Evolutionary conservation across 345 rosid species (phyloP).

Genomic region (Hypericum androsaemum): DNA sequence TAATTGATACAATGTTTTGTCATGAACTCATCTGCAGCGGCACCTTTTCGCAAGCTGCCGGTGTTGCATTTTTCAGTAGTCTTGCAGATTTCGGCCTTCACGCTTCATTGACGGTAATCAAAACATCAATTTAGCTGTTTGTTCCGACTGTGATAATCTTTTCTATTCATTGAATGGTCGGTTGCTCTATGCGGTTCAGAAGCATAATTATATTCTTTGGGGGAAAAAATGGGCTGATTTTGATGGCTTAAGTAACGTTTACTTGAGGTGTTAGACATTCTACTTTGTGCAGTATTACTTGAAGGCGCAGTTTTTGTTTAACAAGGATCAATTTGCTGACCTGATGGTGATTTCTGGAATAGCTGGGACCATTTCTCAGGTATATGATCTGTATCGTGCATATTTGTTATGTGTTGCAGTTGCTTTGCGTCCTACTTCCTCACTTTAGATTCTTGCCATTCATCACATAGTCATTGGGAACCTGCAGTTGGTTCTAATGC

Average conservation of each 20-base stretch:
- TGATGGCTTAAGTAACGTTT: too few relatives aligned
- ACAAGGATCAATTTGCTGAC: conserved; percentile 84
- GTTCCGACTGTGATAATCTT: too few relatives aligned
- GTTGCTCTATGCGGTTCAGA: too few relatives aligned
- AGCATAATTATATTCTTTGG: too few relatives aligned
- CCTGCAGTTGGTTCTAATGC: conserved; percentile 71
- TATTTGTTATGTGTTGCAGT: background rate
- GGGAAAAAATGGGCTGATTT: too few relatives aligned
- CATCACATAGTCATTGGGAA: conserved; percentile 6
- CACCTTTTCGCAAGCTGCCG: conserved; percentile 65
- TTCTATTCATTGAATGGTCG: too few relatives aligned
- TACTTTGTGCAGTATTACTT: conserved; percentile 53
- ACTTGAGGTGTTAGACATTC: conserved; percentile 1
- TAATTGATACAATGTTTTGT: background rate
- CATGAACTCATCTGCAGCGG: conserved; percentile 28
- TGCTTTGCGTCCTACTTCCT: background rate
- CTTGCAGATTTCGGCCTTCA: conserved; percentile 71
- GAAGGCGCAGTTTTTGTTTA: conserved; percentile 78
- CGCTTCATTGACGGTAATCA: conserved; percentile 58
- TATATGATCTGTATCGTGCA: conserved; percentile 12
- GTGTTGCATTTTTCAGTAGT: conserved; percentile 59
- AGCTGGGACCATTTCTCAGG: conserved; percentile 86
- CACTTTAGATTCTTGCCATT: conserved; percentile 5
- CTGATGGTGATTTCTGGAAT: conserved; percentile 72
- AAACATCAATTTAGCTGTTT: background rate